Base-by-base conservation (phyloP, 2,329 filamentous ascomycete species). In the Monosporascus sp. region DNA sequence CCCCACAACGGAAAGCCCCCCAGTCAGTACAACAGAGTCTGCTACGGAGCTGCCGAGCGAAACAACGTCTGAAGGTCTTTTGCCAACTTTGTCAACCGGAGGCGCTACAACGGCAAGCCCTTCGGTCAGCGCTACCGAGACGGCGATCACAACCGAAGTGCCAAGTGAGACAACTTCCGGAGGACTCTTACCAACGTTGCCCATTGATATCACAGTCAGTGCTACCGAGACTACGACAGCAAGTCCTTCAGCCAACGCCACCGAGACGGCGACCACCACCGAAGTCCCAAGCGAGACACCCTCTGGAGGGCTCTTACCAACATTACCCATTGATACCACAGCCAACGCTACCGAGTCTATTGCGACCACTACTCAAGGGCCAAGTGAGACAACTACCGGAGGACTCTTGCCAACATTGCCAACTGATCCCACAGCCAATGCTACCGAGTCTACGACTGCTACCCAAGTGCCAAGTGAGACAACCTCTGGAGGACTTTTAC, bases 361-460 rank as follows among this genome's bases (percentile, higher is more conserved):
- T 8, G 3, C 25, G 25, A 7, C 25, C 6, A 3, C 25, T 27
- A 37, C 55, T 18, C 50, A 22, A 7, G 36, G 39, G 27, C 6
- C 38, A 42, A 42, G 51, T 15, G 20, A 25, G 4, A 17, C 42
- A 3, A 15, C 41, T 2, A 24, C 42, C 3, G 42, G 42, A 46
- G 42, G 42, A 11, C 24, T 46, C 15, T 37, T 52, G 9, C 49
- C 31, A 17, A 34, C 15, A 42, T 48, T 6, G n/a, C 14, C 34
- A 14, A 51, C 49, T 6, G 39, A 36, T 14, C 46, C 8, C 49
- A 50, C 44, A 14, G 24, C 54, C 5, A 55, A 49, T 24, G 47
- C 50, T n/a, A 54, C 41, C 44, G 50, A 57, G 18, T 7, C 6
- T 27, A 27, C 25, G 25, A 7, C 25, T 3, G 3, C 25, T 27